Evolutionary conservation across 2,329 filamentous ascomycete genomes (phyloP).

Genomic region (Ascochyta pisi): DNA sequence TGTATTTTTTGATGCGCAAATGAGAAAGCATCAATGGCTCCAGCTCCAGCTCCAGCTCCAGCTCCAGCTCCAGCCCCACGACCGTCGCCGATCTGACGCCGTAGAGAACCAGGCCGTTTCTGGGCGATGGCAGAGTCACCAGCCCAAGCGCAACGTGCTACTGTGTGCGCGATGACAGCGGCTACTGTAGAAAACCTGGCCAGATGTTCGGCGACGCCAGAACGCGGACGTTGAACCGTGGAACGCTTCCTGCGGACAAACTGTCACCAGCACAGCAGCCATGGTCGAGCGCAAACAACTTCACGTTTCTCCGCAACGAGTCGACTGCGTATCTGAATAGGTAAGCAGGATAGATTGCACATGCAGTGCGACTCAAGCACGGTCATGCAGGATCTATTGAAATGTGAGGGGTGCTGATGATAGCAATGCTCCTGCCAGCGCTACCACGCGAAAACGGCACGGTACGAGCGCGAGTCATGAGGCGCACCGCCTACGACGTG

Average conservation of each 20-base stretch:
- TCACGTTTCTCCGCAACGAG: background rate
- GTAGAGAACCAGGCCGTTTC: background rate
- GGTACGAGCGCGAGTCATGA: slow-evolving; percentile 9
- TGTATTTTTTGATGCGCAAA: slow-evolving; percentile 2
- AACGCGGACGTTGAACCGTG: too few relatives aligned
- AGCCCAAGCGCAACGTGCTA: background rate
- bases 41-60: background rate
- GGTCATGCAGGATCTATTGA: slow-evolving; percentile 10
- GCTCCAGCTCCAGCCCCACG: background rate
- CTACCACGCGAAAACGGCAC: slow-evolving; percentile 9
- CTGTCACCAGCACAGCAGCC: background rate
- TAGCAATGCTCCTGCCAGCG: background rate
- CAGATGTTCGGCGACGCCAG: background rate
- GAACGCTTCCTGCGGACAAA: background rate
- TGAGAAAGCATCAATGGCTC: background rate
- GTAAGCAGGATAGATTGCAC: background rate
- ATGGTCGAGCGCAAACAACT: background rate
- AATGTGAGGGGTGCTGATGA: slow-evolving; percentile 2
- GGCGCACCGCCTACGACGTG: slow-evolving; percentile 5
- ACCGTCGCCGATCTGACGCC: background rate
- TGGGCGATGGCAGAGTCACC: background rate
- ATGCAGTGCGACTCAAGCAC: slow-evolving; percentile 2
- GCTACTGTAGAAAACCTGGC: background rate
- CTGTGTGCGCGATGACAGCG: background rate
- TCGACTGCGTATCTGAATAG: background rate